Percentiles rank a stretch among this genome's conserved stretches.
phyloP scores from a whole-genome alignment of 108 stramenopile species.

The Cyclotella sp. region DNA sequence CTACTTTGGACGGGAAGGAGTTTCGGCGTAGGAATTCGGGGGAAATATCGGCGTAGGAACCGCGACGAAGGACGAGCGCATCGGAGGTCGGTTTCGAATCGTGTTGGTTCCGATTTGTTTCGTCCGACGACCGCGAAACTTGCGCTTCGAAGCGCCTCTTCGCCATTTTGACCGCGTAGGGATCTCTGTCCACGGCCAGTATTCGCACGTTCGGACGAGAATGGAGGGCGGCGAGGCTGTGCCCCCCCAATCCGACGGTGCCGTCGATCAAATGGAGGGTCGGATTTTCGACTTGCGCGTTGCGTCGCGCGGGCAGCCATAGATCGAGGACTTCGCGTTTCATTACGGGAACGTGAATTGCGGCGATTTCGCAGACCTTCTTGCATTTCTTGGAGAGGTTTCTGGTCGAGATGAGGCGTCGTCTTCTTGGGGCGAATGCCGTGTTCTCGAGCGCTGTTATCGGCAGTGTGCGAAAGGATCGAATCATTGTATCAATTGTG shows the following conservation, averaged over 20 bases:
- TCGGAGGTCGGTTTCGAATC: background rate
- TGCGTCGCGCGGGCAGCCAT: conserved; percentile 10
- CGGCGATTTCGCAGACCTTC: background rate
- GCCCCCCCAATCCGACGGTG: conserved; percentile 26
- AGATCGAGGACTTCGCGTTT: conserved; percentile 18
- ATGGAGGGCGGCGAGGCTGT: conserved; percentile 2
- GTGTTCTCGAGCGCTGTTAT: too few relatives aligned
- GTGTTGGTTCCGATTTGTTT: background rate
- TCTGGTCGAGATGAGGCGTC: background rate
- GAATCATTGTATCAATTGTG: too few relatives aligned
- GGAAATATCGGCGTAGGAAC: conserved; percentile 27
- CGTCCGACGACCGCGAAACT: background rate
- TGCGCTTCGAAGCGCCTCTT: conserved; percentile 6
- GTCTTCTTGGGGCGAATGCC: too few relatives aligned
- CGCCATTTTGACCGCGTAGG: background rate
- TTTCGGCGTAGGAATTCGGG: background rate
- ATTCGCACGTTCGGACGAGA: background rate
- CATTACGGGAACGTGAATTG: conserved; percentile 30
- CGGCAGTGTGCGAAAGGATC: too few relatives aligned
- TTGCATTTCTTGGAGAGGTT: background rate
- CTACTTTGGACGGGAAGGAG: conserved; percentile 49
- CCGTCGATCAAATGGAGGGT: conserved; percentile 21
- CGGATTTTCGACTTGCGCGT: background rate
- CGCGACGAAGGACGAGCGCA: conserved; percentile 8
- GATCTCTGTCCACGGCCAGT: conserved; percentile 21